A percentile compares a stretch with the other conserved stretches of the same genome.
Conservation (phyloP, 2,329 filamentous ascomycete genomes). For the Aureobasidium sp. region DNA sequence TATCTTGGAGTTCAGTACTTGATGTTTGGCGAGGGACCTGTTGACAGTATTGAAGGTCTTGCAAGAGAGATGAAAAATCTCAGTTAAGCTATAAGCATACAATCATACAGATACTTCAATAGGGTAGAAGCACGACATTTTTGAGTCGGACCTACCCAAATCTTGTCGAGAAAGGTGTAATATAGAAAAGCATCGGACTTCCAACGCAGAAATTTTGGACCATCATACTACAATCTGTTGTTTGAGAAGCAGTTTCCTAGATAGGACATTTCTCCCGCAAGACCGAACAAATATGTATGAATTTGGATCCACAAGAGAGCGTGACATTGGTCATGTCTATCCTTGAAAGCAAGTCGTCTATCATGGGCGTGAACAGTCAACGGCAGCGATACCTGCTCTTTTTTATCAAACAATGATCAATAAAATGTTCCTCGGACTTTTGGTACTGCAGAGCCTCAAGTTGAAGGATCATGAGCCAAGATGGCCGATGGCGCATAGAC, state of each 20-base stretch:
- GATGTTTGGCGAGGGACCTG: constrained; percentile 52
- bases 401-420: neutral
- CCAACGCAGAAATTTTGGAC: neutral
- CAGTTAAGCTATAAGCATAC: neutral
- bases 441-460: too few relatives aligned
- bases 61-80: constrained; percentile 13
- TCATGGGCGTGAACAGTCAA: neutral
- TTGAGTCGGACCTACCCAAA: neutral
- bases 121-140: neutral
- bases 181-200: too few relatives aligned
- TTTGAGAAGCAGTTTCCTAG: neutral
- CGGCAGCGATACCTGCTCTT: neutral
- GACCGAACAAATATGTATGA: too few relatives aligned
- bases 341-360: too few relatives aligned
- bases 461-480: neutral
- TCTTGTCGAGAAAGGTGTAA: neutral
- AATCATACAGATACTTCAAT: neutral
- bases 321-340: too few relatives aligned
- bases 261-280: too few relatives aligned
- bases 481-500: neutral
- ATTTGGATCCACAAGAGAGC: too few relatives aligned
- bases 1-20: constrained; percentile 68
- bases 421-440: too few relatives aligned
- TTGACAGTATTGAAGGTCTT: constrained; percentile 11
- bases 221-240: neutral